Evolutionary conservation across 164 flowering plant species (phyloP), one percentile per base, ranked within the genome.

Genomic region (Malania oleifera): DNA sequence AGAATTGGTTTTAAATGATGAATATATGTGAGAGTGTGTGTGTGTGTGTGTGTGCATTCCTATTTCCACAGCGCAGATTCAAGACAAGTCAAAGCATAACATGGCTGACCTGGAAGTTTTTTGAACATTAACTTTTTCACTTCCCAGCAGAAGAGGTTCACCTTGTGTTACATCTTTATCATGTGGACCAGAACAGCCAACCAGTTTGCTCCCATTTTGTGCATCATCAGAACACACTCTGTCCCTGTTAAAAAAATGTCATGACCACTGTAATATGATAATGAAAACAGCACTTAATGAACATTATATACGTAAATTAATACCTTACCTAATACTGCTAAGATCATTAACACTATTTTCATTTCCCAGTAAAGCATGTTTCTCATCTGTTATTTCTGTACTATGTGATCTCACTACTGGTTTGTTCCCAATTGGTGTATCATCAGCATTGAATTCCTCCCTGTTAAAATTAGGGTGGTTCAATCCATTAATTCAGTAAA

Each of bases 361-460:
- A 57, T 43, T 69, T 62, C 38, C 69, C 31, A 37, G 56, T 37
- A 50, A 26, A 54, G 57, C 48, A 66, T 57, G 57, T 29, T 63
- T 46, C 11, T 27, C 65, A 58, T 64, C 60, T 7, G 55, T 29
- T 61, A 49, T 53, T 62, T 70, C 62, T 38, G 25, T 34, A 18
- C 46, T 60, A 51, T 11, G 53, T 39, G 61, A 59, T 11, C 57
- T 64, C 49, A 20, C 62, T 24, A 47, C 62, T 41, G 68, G 45
- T 49, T 55, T 75, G 50, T 62, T 60, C 65, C 61, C 67, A 56
- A 39, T 46, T 65, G 64, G 65, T 54, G 47, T 46, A 49, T 62
- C 64, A 60, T 65, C 35, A 55, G 43, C 60, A 53, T 39, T 52
- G 26, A 46, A 14, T 14, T 50, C 72, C 48, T 56, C 66, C 66